Evolutionary conservation across 1,139 yeast genomes (phyloP).

Genomic region (Waltiozyma sp.): DNA sequence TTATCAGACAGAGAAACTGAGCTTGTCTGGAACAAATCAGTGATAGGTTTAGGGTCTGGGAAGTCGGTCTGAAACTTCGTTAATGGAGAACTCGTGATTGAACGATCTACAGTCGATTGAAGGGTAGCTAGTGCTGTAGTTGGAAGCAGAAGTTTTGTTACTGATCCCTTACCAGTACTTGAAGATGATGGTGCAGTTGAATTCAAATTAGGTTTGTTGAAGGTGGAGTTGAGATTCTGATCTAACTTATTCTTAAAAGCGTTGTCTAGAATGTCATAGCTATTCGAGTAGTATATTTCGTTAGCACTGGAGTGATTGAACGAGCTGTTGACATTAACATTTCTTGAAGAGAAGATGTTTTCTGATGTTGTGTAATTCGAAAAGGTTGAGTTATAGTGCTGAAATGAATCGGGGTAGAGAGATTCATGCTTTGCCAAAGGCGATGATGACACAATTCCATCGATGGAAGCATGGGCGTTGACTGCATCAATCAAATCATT

Average conservation of each 20-base stretch:
- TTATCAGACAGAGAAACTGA: neutral
- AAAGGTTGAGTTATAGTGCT: neutral
- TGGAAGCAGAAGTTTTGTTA: neutral
- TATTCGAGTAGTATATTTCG: conserved; percentile 1
- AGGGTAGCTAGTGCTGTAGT: neutral
- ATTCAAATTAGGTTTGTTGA: neutral
- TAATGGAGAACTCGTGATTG: conserved; percentile 8
- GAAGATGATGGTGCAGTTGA: neutral
- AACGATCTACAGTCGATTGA: neutral
- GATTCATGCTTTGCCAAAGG: neutral
- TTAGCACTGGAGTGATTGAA: neutral
- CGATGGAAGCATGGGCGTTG: neutral
- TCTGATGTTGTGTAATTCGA: neutral
- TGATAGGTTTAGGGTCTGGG: conserved; percentile 11
- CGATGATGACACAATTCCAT: neutral
- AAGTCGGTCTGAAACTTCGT: conserved; percentile 9
- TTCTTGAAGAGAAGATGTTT: neutral
- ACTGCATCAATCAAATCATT: neutral
- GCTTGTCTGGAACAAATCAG: conserved; percentile 4
- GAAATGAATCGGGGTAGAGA: neutral
- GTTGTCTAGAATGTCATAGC: conserved; percentile 4
- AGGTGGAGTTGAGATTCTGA: neutral
- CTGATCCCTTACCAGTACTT: neutral
- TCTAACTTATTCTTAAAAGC: conserved; percentile 2
- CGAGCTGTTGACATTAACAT: neutral